Conservation (phyloP, 345 rosid genomes). For the Citrus inodora region DNA sequence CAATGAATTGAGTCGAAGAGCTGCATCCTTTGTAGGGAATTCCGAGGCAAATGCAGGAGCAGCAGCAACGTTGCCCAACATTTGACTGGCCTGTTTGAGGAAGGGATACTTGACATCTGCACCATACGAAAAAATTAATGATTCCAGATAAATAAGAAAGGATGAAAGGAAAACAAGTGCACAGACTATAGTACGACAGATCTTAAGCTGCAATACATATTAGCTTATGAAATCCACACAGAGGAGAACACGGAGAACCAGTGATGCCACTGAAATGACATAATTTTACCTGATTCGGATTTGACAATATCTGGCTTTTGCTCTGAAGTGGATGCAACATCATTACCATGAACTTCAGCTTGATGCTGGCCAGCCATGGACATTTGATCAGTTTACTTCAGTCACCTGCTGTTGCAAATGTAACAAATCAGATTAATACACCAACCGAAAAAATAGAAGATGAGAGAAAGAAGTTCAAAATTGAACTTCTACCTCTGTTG, state of each 20-base stretch:
- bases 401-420: conserved; percentile 31
- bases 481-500: conserved; percentile 36
- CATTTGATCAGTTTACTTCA: conserved; percentile 40
- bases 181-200: background rate
- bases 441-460: background rate
- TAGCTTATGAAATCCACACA: background rate
- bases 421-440: conserved; percentile 10
- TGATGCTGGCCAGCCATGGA: conserved; percentile 28
- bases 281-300: conserved; percentile 53
- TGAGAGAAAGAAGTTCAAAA: background rate
- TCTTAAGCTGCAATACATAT: background rate
- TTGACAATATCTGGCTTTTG: conserved; percentile 39
- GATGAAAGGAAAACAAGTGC: background rate
- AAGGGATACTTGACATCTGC: conserved; percentile 64
- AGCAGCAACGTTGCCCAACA: conserved; percentile 67
- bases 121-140: conserved; percentile 3
- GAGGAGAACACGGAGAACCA: background rate
- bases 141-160: background rate
- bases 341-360: conserved; percentile 27
- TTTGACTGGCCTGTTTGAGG: conserved; percentile 68
- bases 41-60: conserved; percentile 75
- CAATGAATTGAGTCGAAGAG: conserved; percentile 43
- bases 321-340: conserved; percentile 56
- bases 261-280: background rate
- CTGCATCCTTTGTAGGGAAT: conserved; percentile 60